phyloP scores from a whole-genome alignment of 2,329 filamentous ascomycete genomes.

The Chaetomiaceae sp. region DNA sequence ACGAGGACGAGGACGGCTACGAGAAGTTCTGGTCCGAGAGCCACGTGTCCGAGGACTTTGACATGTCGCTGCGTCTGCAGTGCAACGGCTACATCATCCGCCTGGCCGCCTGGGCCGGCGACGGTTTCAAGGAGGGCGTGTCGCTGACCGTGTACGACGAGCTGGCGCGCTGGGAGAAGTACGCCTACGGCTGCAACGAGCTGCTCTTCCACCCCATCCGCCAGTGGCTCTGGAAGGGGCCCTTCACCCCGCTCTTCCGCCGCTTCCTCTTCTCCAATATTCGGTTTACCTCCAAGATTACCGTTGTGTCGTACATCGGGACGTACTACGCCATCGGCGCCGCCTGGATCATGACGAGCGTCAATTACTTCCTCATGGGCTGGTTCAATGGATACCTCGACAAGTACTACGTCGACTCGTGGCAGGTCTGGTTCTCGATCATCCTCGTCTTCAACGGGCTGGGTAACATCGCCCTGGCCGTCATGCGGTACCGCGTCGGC shows the following conservation, averaged over 20 bases:
- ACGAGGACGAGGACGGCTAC: conserved; percentile 64
- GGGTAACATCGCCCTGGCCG: conserved; percentile 66
- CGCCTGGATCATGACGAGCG: conserved; percentile 67
- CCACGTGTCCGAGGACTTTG: conserved; percentile 77
- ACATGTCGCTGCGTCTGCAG: conserved; percentile 75
- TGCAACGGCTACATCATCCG: conserved; percentile 68
- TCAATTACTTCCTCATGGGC: conserved; percentile 72
- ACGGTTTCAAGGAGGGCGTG: conserved; percentile 80
- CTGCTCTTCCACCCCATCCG: conserved; percentile 74
- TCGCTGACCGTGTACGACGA: conserved; percentile 83
- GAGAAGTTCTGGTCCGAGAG: conserved; percentile 80
- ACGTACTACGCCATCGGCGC: conserved; percentile 77
- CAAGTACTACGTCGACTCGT: conserved; percentile 75
- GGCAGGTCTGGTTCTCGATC: conserved; percentile 77
- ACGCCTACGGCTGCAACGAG: conserved; percentile 80
- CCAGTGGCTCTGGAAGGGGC: conserved; percentile 68
- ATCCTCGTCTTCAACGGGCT: conserved; percentile 73
- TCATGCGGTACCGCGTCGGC: conserved; percentile 68
- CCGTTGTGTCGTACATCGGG: conserved; percentile 71
- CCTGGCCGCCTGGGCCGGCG: conserved; percentile 66
- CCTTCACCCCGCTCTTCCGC: conserved; percentile 75
- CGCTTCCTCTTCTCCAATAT: conserved; percentile 70
- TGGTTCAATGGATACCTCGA: conserved; percentile 75
- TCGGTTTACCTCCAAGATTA: conserved; percentile 70
- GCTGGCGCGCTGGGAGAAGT: conserved; percentile 81